Evolutionary conservation across 306 rosid species (phyloP).

Genomic region (Quercus variabilis): DNA sequence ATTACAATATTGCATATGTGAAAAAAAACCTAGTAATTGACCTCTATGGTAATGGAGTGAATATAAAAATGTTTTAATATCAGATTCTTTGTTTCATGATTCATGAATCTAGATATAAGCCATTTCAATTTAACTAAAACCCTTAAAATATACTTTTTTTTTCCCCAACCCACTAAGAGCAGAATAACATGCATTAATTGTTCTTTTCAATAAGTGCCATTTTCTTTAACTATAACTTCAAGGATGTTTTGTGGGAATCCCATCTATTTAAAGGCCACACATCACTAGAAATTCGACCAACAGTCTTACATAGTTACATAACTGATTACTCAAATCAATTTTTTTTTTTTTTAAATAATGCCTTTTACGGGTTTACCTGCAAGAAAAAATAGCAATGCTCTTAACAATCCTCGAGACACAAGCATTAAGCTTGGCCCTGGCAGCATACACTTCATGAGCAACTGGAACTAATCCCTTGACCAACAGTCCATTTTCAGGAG

Average conservation of each 20-base stretch:
- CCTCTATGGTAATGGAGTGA: background rate
- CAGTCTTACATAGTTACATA: background rate
- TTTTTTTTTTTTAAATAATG: background rate
- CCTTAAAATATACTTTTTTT: background rate
- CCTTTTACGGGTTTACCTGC: constrained; percentile 38
- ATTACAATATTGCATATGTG: background rate
- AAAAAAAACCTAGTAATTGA: background rate
- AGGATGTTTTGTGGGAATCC: background rate
- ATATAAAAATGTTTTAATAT: background rate
- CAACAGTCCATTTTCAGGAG: constrained; percentile 67
- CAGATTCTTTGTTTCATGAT: background rate
- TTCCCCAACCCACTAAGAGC: no score
- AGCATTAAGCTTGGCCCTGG: constrained; percentile 44
- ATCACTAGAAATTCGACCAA: background rate
- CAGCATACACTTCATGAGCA: constrained; percentile 54
- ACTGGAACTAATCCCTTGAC: constrained; percentile 49
- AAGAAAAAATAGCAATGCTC: constrained; percentile 33
- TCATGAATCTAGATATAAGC: background rate
- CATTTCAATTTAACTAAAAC: background rate
- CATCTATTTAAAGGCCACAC: background rate
- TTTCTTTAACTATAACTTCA: background rate
- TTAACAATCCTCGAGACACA: constrained; percentile 46
- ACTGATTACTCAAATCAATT: background rate
- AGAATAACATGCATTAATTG: background rate
- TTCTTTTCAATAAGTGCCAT: background rate